Evolutionary conservation across 2,329 filamentous ascomycete species (phyloP).

Genomic region (Sodiomyces alkalinus): DNA sequence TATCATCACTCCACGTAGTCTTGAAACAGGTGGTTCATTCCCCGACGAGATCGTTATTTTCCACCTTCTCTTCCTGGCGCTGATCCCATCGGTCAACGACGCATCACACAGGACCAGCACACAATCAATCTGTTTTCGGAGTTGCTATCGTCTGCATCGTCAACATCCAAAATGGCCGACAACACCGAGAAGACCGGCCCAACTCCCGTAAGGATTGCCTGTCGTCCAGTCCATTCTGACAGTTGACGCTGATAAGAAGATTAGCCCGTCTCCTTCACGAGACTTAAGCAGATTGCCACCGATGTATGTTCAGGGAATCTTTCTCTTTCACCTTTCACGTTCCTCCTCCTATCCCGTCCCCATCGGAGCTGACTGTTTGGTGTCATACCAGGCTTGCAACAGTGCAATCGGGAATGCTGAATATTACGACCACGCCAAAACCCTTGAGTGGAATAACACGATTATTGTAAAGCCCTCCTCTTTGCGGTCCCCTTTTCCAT

Average conservation of each 20-base stretch:
- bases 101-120: no score
- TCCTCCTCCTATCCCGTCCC: no score
- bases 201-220: not conserved
- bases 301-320: no score
- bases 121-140: no score
- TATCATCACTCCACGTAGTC: no score
- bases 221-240: not conserved
- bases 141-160: no score
- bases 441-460: constrained; percentile 74
- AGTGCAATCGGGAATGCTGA: constrained; percentile 57
- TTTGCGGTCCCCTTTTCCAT: constrained; percentile 3
- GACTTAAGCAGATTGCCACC: constrained; percentile 72
- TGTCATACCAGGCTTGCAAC: constrained; percentile 72
- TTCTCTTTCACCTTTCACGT: no score
- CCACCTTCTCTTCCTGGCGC: no score
- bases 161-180: constrained; percentile 1
- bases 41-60: no score
- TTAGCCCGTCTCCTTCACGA: constrained; percentile 60
- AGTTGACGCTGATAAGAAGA: not conserved
- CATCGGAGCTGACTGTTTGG: constrained; percentile 7
- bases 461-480: constrained; percentile 60
- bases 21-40: no score
- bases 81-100: no score
- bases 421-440: constrained; percentile 76
- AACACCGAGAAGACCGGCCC: constrained; percentile 1